Conservation (phyloP, 257 asterid genomes). For the Phtheirospermum japonicum region DNA sequence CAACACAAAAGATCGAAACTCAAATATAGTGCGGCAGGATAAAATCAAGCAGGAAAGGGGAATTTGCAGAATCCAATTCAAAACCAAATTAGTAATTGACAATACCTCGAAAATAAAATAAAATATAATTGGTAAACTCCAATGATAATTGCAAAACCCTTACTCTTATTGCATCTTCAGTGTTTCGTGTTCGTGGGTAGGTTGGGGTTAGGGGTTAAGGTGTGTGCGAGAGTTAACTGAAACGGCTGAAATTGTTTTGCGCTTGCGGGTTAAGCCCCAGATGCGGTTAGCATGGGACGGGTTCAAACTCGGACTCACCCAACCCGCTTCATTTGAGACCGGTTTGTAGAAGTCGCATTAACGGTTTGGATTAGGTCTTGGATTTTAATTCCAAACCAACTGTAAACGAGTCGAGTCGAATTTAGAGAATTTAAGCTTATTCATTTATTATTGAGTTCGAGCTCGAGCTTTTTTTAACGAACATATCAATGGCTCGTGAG, state of each 20-base stretch:
- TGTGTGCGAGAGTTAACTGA: background rate
- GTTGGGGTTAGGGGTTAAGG: background rate
- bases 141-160: constrained; percentile 19
- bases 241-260: no score
- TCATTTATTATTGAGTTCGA: no score
- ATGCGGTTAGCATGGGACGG: background rate
- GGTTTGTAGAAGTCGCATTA: no score
- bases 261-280: background rate
- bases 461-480: no score
- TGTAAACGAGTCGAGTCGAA: no score
- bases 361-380: no score
- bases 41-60: background rate
- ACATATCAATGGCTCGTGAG: no score
- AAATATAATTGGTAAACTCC: constrained; percentile 4
- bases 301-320: background rate
- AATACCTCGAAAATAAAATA: constrained; percentile 6
- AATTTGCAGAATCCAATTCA: background rate
- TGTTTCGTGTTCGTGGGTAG: background rate
- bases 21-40: background rate
- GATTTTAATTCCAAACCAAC: no score
- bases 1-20: no score
- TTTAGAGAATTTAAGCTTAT: no score
- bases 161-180: background rate
- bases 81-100: background rate
- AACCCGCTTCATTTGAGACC: no score